These are phyloP conservation scores for Candida coquimbonensis DNA, from an alignment of 805 yeast species.

Conservation along the genomic window DNA sequence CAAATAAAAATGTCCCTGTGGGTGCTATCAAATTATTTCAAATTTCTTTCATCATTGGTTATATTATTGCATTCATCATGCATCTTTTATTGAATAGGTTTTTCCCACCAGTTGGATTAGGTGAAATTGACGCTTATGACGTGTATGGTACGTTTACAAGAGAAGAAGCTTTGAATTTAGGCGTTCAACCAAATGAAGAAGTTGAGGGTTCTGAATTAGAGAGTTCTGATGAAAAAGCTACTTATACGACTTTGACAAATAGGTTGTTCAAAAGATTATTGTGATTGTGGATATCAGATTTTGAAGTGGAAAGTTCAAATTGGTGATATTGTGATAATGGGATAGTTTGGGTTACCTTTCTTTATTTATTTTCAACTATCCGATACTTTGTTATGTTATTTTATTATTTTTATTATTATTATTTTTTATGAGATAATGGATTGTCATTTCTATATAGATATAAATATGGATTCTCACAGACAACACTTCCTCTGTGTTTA, in stretches of 20 bases:
- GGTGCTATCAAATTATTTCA: conserved; percentile 22
- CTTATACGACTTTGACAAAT: conserved; percentile 1
- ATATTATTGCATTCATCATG: conserved; percentile 17
- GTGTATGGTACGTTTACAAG: conserved; percentile 28
- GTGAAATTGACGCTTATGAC: conserved; percentile 27
- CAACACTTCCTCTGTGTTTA: too few species aligned
- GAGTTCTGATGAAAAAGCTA: neutral
- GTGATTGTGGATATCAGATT: too few species aligned
- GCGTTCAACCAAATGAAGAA: conserved; percentile 23
- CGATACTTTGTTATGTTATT: too few species aligned
- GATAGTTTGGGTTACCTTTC: too few species aligned
- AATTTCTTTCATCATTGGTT: conserved; percentile 23
- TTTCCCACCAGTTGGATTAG: conserved; percentile 25
- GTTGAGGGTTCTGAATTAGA: neutral
- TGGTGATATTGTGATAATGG: too few species aligned
- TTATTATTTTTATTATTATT: too few species aligned
- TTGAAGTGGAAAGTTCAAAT: neutral
- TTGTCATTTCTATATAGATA: too few species aligned
- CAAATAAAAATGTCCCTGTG: conserved; percentile 22
- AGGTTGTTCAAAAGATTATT: conserved; percentile 2
- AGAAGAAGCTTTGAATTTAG: conserved; percentile 27
- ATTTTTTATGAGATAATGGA: too few species aligned
- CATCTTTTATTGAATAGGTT: conserved; percentile 19
- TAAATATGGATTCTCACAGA: too few species aligned
- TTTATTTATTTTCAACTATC: too few species aligned